A percentile compares a stretch with the other conserved stretches of the same genome.
Conservation (phyloP, 495 filamentous ascomycete genomes). For the Tetracladium setigerum region DNA sequence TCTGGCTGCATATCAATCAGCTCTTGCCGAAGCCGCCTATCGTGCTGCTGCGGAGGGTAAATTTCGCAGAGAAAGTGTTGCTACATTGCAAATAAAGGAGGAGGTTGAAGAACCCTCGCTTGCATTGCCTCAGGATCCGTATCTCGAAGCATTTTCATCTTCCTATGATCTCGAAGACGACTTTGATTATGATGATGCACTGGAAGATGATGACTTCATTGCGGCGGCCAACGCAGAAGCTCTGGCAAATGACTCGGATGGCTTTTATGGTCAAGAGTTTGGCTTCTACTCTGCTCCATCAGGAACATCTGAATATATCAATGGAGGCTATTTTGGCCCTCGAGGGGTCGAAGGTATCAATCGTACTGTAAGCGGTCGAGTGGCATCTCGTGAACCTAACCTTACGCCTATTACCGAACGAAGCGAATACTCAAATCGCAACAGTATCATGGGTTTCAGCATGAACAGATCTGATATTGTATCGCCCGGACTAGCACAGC, state of each 20-base stretch:
- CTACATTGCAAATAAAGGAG: slow-evolving; percentile 22
- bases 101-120: slow-evolving; percentile 24
- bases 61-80: slow-evolving; percentile 47
- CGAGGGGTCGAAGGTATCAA: slow-evolving; percentile 53
- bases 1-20: slow-evolving; percentile 67
- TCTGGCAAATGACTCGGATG: slow-evolving; percentile 83
- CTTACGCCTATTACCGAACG: slow-evolving; percentile 94
- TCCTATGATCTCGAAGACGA: slow-evolving; percentile 32
- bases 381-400: slow-evolving; percentile 75
- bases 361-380: slow-evolving; percentile 59
- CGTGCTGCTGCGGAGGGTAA: slow-evolving; percentile 63
- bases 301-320: slow-evolving; percentile 44
- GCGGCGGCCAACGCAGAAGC: slow-evolving; percentile 92
- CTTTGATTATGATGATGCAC: slow-evolving; percentile 51
- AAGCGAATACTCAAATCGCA: slow-evolving; percentile 91
- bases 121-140: slow-evolving; percentile 27
- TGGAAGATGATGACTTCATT: slow-evolving; percentile 82
- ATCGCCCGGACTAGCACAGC: slow-evolving; percentile 60
- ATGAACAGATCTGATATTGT: slow-evolving; percentile 39
- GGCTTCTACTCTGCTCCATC: slow-evolving; percentile 83
- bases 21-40: slow-evolving; percentile 70
- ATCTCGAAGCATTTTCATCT: slow-evolving; percentile 25
- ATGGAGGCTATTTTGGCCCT: slow-evolving; percentile 89
- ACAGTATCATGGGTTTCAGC: slow-evolving; percentile 71
- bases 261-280: slow-evolving; percentile 94